Base-by-base conservation (phyloP, 2,329 filamentous ascomycete species). In the Paramyrothecium roridum region DNA sequence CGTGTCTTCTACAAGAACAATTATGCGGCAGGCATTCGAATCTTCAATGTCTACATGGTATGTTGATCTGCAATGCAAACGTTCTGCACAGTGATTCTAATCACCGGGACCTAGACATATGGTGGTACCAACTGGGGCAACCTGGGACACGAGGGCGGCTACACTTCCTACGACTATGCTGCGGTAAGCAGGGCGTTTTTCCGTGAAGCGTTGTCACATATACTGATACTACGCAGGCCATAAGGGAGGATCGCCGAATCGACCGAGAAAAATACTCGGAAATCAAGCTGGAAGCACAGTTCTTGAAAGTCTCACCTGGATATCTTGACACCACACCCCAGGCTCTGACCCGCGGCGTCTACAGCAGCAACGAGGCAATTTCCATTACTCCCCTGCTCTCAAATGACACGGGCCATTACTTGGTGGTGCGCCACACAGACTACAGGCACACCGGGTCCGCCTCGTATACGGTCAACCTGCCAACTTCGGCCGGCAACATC, bases 121-220 rank as follows among this genome's bases (percentile, higher is more conserved):
- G 90, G 90, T 16, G 90, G 90, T 7, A 93, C 90, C 0, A 95
- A 93, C 66, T 93, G 90, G 90, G 90, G 90, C 0, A 93, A 91
- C 58, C 70, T 91, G 4, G 88, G 89, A 0, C 84, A 91, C 60
- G 80, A 86, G 11, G 86, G 84, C 12, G 84, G 80, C 3, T 86
- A 86, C 57, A 85, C 81, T 0, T 81, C 78, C 0, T 82, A 83
- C 50, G 81, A 84, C 57, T 84, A 83, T 52, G 80, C 75, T 8
- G 74, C 77, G 2, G 72, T 70, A 55, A 23, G 48, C 26, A 17
- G 21, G 11, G 22, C 16, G 23, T 10, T 22, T 10, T 30, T 30
- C 10, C 26, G 26, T 8, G n/a, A 48, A 16, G 22, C 8, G 21
- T 13, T 19, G 13, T 13, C 37, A 43, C 13, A 13, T 7, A 43